Evolutionary conservation across 2,329 filamentous ascomycete species (phyloP).

Genomic region (Dothistroma septosporum): DNA sequence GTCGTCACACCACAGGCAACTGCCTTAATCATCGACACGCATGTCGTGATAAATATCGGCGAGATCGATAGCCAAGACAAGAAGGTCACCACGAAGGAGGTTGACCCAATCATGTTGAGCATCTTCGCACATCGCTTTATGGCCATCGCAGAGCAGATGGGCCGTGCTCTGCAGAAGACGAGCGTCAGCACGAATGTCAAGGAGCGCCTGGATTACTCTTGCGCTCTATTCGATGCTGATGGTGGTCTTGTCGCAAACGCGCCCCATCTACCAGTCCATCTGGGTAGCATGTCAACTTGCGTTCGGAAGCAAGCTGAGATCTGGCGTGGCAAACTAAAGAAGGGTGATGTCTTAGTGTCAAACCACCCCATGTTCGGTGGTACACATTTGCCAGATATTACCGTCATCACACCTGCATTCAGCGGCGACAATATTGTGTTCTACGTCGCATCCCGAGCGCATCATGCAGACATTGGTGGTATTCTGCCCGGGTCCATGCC

Average conservation of each 20-base stretch:
- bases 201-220: constrained; percentile 78
- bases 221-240: constrained; percentile 71
- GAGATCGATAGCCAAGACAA: constrained; percentile 46
- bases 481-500: constrained; percentile 82
- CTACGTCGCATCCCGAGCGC: constrained; percentile 74
- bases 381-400: constrained; percentile 80
- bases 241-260: constrained; percentile 74
- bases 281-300: constrained; percentile 82
- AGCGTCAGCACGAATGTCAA: constrained; percentile 78
- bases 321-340: constrained; percentile 72
- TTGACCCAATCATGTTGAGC: constrained; percentile 72
- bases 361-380: constrained; percentile 83
- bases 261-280: constrained; percentile 74
- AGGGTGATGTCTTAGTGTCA: constrained; percentile 75
- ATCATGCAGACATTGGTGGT: constrained; percentile 81
- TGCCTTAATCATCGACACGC: constrained; percentile 75
- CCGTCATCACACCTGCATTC: constrained; percentile 75
- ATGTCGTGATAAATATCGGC: constrained; percentile 81
- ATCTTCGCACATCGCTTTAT: constrained; percentile 82
- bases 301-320: constrained; percentile 74
- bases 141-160: constrained; percentile 84
- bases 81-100: constrained; percentile 51
- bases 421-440: constrained; percentile 72
- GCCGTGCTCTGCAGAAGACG: constrained; percentile 71
- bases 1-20: constrained; percentile 75